Base-by-base conservation (phyloP, 2,329 filamentous ascomycete species). In the Diaporthe destruens region DNA sequence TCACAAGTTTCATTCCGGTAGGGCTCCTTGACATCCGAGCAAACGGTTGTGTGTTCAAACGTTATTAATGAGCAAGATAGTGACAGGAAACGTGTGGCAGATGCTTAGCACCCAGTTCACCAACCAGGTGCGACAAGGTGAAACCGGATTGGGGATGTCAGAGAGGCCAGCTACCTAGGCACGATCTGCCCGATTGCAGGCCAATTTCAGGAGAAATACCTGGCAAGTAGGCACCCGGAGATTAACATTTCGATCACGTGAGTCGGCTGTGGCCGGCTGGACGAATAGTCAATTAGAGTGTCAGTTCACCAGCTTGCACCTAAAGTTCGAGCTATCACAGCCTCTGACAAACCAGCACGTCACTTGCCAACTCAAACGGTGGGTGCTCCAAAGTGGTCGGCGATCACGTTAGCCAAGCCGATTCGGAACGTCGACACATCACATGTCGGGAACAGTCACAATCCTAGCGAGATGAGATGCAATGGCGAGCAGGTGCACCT, bases 281-380 rank as follows among this genome's bases (percentile, higher is more conserved):
- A 29, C 29, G n/a, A n/a, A n/a, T n/a, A n/a, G n/a, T n/a, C n/a
- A 36, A 2, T 36, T 36, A n/a, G 7, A n/a, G 36, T 20, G 20
- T 36, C 6, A 23, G 14, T 53, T 23, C 7, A n/a, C 25, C 20
- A 3, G 44, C 32, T 25, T 14, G 23, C 18, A 12, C 36, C 44
- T 18, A 25, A 51, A 25, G 20, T 36, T 36, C 32, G 44, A 18
- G 44, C 44, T 47, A 65, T 12, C 25, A 32, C 18, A 65, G 61
- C 29, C 44, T 65, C 59, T 63, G 7, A 23, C 44, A 36, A n/a
- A 6, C 9, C 9, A 14, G 18, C 25, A 36, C 61, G 7, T 32
- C 44, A 36, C 44, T 12, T 65, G n/a, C 11, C 61, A 51, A 11
- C 61, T 65, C 44, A 65, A 51, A 65, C 61, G 11, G 20, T 51